Evolutionary conservation across 805 yeast species (phyloP).

Genomic region (Pichia ethanolica): DNA sequence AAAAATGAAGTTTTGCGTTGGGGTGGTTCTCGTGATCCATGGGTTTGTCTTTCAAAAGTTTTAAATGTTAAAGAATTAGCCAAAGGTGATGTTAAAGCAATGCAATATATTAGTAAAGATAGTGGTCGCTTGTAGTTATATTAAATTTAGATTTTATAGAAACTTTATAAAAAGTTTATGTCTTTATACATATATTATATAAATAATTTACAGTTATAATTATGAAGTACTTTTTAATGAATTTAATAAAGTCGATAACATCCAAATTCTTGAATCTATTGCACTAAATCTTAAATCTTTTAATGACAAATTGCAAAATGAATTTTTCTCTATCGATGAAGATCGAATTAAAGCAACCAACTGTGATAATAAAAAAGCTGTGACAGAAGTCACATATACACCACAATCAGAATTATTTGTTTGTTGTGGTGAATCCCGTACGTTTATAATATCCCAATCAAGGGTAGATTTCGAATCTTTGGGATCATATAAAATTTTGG

Average conservation of each 20-base stretch:
- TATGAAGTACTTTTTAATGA: constrained; percentile 14
- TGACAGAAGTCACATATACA: constrained; percentile 33
- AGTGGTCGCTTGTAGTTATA: background rate
- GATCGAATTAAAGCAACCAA: constrained; percentile 25
- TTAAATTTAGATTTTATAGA: background rate
- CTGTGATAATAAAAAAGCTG: constrained; percentile 30
- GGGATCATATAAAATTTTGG: constrained; percentile 18
- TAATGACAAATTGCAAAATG: constrained; percentile 11
- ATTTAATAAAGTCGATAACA: constrained; percentile 30
- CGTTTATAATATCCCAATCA: constrained; percentile 5
- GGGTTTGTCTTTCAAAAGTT: constrained; percentile 77
- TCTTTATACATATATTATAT: too few species aligned
- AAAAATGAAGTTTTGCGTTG: constrained; percentile 65
- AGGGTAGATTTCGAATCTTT: constrained; percentile 7
- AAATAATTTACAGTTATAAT: too few species aligned
- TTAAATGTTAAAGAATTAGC: constrained; percentile 54
- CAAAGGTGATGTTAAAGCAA: constrained; percentile 41
- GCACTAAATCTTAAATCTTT: constrained; percentile 40
- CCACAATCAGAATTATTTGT: constrained; percentile 64
- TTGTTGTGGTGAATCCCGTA: constrained; percentile 44
- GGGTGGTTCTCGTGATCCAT: constrained; percentile 93
- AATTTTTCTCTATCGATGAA: background rate
- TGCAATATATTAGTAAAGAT: constrained; percentile 7
- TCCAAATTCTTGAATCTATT: constrained; percentile 38
- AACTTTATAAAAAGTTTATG: background rate